These are phyloP conservation scores for Pseudocercospora pini-densiflorae DNA, from an alignment of 2,329 filamentous ascomycete genomes.

Conservation along the genomic window DNA sequence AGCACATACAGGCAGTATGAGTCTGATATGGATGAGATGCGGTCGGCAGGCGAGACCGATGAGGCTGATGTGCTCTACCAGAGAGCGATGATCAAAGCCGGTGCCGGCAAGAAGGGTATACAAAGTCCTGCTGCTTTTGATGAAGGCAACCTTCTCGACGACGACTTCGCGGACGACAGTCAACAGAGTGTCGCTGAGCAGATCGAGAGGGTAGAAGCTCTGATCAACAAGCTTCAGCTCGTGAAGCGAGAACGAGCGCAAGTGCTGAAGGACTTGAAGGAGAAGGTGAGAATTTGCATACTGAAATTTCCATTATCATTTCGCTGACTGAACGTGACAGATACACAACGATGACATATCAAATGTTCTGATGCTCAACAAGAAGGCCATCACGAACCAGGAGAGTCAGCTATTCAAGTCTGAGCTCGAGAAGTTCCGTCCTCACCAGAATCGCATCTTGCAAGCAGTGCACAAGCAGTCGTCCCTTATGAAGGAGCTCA, in stretches of 20 bases:
- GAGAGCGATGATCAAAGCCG: constrained; percentile 78
- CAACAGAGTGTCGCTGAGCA: constrained; percentile 84
- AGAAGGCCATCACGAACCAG: constrained; percentile 91
- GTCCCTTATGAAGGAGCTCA: constrained; percentile 92
- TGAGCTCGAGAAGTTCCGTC: constrained; percentile 95
- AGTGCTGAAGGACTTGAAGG: constrained; percentile 94
- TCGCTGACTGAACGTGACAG: constrained; percentile 51
- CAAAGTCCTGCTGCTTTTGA: constrained; percentile 56
- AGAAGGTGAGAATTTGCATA: constrained; percentile 69
- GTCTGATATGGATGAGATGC: constrained; percentile 92
- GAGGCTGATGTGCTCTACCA: constrained; percentile 91
- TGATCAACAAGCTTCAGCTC: constrained; percentile 86
- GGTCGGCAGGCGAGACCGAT: constrained; percentile 81
- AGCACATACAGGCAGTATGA: constrained; percentile 85
- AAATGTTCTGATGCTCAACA: constrained; percentile 95
- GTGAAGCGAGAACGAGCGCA: constrained; percentile 91
- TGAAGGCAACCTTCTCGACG: constrained; percentile 84
- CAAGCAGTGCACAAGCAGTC: constrained; percentile 97
- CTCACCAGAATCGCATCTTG: constrained; percentile 86
- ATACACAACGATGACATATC: constrained; percentile 97
- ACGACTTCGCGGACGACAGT: constrained; percentile 84
- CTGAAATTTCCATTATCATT: constrained; percentile 13
- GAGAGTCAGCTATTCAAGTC: constrained; percentile 92
- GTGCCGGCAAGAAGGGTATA: constrained; percentile 66
- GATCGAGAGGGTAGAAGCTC: constrained; percentile 84